phyloP scores from a whole-genome alignment of 345 rosid genomes.

The Gossypium sturtianum region DNA sequence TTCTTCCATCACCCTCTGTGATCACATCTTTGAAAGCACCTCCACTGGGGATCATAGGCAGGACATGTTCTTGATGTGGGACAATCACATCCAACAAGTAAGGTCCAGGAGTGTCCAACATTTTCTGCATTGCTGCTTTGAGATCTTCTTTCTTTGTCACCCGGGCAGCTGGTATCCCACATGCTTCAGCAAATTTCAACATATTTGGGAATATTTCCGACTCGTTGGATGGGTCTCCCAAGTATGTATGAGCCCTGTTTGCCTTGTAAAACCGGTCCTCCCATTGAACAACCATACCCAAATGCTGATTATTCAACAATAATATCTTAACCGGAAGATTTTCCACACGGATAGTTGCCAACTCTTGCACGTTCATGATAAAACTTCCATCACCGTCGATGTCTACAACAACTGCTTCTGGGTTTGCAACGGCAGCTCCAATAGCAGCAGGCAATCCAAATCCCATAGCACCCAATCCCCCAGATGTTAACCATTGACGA shows the following conservation, averaged over 20 bases:
- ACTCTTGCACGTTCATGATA: conserved; percentile 90
- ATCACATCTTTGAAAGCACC: conserved; percentile 86
- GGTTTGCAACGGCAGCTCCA: conserved; percentile 96
- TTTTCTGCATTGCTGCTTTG: conserved; percentile 66
- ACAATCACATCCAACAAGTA: conserved; percentile 86
- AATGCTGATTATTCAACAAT: conserved; percentile 83
- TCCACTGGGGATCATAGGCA: conserved; percentile 97
- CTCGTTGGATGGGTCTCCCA: conserved; percentile 72
- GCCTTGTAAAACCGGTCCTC: conserved; percentile 94
- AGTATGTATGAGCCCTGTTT: conserved; percentile 81
- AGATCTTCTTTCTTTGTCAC: conserved; percentile 58
- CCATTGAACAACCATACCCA: conserved; percentile 97
- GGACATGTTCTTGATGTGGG: conserved; percentile 94
- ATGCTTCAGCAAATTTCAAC: conserved; percentile 81
- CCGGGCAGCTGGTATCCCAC: conserved; percentile 81
- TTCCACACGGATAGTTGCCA: conserved; percentile 81
- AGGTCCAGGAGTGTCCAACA: conserved; percentile 93
- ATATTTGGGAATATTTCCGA: conserved; percentile 77
- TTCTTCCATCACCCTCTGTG: conserved; percentile 90
- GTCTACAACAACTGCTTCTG: conserved; percentile 74
- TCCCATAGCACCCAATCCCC: conserved; percentile 97
- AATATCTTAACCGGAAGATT: conserved; percentile 81
- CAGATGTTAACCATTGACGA: conserved; percentile 87
- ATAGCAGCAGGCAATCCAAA: conserved; percentile 95
- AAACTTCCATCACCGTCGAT: conserved; percentile 99